Conservation (phyloP, 2,329 filamentous ascomycete species). For the Myriosclerotinia scirpicola region DNA sequence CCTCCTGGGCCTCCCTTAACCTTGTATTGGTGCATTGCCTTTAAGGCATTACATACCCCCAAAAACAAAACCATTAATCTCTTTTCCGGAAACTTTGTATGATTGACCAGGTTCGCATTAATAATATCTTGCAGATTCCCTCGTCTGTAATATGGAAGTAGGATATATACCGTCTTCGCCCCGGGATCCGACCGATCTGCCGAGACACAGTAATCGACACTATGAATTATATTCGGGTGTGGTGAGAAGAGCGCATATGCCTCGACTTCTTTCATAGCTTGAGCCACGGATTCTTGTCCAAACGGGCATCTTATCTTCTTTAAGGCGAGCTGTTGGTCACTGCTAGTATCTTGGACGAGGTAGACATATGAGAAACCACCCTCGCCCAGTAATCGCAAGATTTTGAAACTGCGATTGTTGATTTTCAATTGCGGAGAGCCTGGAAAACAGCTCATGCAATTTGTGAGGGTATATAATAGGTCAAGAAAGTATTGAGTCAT, state of each 20-base stretch:
- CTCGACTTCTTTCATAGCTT: slow-evolving; percentile 95
- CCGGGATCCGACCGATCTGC: slow-evolving; percentile 67
- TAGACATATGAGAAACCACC: slow-evolving; percentile 99
- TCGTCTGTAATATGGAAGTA: slow-evolving; percentile 91
- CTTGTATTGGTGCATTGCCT: slow-evolving; percentile 87
- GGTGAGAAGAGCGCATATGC: slow-evolving; percentile 88
- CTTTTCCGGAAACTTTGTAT: slow-evolving; percentile 84
- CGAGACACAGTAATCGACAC: slow-evolving; percentile 78
- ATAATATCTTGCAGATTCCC: slow-evolving; percentile 98
- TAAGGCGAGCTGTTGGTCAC: slow-evolving; percentile 82
- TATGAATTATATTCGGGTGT: slow-evolving; percentile 81
- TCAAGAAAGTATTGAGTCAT: slow-evolving; percentile 89
- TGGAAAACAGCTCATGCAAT: slow-evolving; percentile 95
- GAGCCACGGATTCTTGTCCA: slow-evolving; percentile 90
- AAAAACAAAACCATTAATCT: slow-evolving; percentile 86
- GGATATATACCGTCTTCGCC: slow-evolving; percentile 92
- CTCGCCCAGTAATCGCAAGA: slow-evolving; percentile 90
- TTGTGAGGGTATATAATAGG: slow-evolving; percentile 85
- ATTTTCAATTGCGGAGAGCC: slow-evolving; percentile 92
- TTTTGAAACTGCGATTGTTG: slow-evolving; percentile 93
- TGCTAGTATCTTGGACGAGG: slow-evolving; percentile 87
- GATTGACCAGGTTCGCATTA: slow-evolving; percentile 97
- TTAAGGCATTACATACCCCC: slow-evolving; percentile 84
- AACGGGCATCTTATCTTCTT: slow-evolving; percentile 99
- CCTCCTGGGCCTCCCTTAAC: slow-evolving; percentile 60